Conservation (phyloP, 352 stramenopile genomes). For the Pythium chondricola region DNA sequence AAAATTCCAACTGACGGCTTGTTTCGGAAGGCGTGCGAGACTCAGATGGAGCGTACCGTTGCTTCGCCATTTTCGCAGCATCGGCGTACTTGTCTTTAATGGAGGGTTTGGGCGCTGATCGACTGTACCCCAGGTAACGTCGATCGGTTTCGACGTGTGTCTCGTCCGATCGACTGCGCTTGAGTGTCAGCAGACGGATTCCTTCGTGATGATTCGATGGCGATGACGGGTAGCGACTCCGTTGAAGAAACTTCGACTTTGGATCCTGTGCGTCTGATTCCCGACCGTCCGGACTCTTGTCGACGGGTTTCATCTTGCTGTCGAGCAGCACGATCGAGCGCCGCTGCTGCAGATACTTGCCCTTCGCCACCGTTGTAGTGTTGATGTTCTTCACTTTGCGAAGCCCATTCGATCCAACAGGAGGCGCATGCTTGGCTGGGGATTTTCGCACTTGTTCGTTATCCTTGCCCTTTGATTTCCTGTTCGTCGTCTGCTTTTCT, state of each 20-base stretch:
- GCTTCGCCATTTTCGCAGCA: too few species aligned
- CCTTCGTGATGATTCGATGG: too few species aligned
- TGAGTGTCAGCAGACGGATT: too few species aligned
- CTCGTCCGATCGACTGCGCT: too few species aligned
- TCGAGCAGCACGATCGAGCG: conserved; percentile 13
- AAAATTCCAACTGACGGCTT: background rate
- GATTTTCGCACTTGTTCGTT: background rate
- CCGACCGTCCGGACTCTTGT: background rate
- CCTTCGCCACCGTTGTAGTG: conserved; percentile 13
- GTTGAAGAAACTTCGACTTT: conserved; percentile 1
- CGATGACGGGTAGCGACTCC: too few species aligned
- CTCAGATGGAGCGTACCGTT: background rate
- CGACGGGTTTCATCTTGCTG: conserved; percentile 4
- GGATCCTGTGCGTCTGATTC: conserved; percentile 1
- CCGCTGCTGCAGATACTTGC: conserved; percentile 16
- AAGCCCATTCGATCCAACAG: conserved; percentile 20
- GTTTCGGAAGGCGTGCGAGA: background rate
- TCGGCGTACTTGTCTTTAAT: too few species aligned
- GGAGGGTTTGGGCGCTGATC: too few species aligned
- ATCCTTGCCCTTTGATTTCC: background rate
- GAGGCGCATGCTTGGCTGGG: too few species aligned
- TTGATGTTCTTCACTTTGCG: conserved; percentile 13
- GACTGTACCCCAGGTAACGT: too few species aligned
- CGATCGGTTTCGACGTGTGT: too few species aligned
- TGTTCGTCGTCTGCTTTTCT: background rate